phyloP scores from a whole-genome alignment of 768 basidiomycete species.

The Suillus fuscotomentosus region DNA sequence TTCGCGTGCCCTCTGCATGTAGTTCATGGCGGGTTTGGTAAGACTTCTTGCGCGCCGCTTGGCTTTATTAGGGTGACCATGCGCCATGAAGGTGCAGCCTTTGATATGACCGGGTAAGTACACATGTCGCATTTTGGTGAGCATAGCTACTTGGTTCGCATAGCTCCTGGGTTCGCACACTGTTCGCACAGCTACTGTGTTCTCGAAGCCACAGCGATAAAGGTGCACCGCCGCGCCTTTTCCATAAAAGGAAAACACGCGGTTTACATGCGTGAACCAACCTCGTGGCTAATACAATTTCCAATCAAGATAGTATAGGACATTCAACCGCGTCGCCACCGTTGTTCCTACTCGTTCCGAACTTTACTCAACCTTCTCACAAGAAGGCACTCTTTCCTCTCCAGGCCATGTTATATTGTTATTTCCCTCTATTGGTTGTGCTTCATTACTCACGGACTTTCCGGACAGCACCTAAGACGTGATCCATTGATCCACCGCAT shows the following conservation, averaged over 20 bases:
- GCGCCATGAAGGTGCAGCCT: not conserved
- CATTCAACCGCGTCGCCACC: conserved; percentile 20
- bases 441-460: conserved; percentile 21
- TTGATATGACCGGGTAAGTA: too few relatives aligned
- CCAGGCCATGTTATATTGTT: conserved; percentile 6
- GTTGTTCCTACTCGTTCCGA: conserved; percentile 15
- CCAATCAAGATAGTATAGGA: conserved; percentile 23
- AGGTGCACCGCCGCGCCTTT: conserved; percentile 19
- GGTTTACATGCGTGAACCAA: conserved; percentile 28
- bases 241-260: conserved; percentile 35
- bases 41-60: conserved; percentile 4
- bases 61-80: not conserved
- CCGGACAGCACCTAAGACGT: conserved; percentile 32
- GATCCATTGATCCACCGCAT: conserved; percentile 17
- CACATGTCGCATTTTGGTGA: not conserved
- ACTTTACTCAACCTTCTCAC: conserved; percentile 29
- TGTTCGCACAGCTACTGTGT: too few relatives aligned
- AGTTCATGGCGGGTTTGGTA: conserved; percentile 2
- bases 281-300: conserved; percentile 28
- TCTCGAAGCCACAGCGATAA: conserved; percentile 4
- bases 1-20: not conserved
- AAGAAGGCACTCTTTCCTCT: conserved; percentile 11
- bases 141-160: too few relatives aligned
- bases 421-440: conserved; percentile 11
- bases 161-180: too few relatives aligned